phyloP scores from a whole-genome alignment of 805 yeast species.

The Scheffersomyces spartinae region DNA sequence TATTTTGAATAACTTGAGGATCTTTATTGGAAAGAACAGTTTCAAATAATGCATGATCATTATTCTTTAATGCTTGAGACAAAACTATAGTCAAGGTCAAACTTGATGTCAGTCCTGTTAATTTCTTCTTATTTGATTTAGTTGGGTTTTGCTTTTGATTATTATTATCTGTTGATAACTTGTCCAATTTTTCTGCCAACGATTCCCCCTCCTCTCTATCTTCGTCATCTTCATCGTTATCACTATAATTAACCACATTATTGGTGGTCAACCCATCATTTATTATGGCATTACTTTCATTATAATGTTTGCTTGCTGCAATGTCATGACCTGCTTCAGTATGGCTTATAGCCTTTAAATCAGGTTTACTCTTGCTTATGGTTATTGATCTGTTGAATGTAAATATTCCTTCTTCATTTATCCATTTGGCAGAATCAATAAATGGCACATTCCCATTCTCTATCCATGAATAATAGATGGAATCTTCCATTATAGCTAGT shows the following conservation, averaged over 20 bases:
- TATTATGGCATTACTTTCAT: slow-evolving; percentile 49
- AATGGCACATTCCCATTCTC: slow-evolving; percentile 48
- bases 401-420: slow-evolving; percentile 12
- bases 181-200: slow-evolving; percentile 44
- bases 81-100: slow-evolving; percentile 77
- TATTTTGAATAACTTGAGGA: slow-evolving; percentile 36
- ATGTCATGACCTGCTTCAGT: slow-evolving; percentile 38
- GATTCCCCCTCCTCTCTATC: slow-evolving; percentile 15
- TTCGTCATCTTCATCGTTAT: slow-evolving; percentile 22
- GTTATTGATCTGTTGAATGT: slow-evolving; percentile 12
- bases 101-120: no score
- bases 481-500: slow-evolving; percentile 17
- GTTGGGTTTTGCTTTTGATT: slow-evolving; percentile 8
- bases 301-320: slow-evolving; percentile 43
- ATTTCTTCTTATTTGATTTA: slow-evolving; percentile 8
- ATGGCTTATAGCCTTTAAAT: slow-evolving; percentile 27
- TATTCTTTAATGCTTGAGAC: slow-evolving; percentile 77
- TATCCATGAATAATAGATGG: slow-evolving; percentile 43
- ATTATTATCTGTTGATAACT: slow-evolving; percentile 13
- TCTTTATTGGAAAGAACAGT: slow-evolving; percentile 57
- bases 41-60: slow-evolving; percentile 79
- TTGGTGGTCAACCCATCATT: slow-evolving; percentile 55
- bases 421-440: slow-evolving; percentile 47
- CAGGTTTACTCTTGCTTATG: slow-evolving; percentile 28
- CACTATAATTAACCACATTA: slow-evolving; percentile 33